Conservation (phyloP, 306 rosid species). For the Abrus precatorius region DNA sequence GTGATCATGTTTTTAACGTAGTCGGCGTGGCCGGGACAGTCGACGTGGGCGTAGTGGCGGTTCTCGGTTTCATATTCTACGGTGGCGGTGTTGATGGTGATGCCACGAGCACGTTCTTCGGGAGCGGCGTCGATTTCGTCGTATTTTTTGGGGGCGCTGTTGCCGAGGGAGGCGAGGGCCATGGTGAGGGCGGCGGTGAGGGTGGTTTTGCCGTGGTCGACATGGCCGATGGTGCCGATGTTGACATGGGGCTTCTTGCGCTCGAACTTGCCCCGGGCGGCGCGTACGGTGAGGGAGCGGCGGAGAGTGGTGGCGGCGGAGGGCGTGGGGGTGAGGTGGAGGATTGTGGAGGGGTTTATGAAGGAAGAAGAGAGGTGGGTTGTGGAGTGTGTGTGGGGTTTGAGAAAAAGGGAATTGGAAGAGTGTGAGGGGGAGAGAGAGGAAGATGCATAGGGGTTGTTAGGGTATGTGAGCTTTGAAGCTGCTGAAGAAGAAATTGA, state of each 20-base stretch:
- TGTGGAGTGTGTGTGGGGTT: neutral
- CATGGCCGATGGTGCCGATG: constrained; percentile 92
- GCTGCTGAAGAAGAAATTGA: constrained; percentile 62
- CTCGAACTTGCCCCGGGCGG: constrained; percentile 91
- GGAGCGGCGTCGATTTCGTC: constrained; percentile 95
- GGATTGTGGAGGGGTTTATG: constrained; percentile 66
- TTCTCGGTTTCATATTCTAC: constrained; percentile 92
- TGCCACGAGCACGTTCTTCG: constrained; percentile 88
- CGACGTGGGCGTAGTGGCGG: constrained; percentile 88
- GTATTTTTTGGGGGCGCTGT: constrained; percentile 75
- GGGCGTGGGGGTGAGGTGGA: constrained; percentile 47
- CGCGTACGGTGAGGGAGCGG: constrained; percentile 67
- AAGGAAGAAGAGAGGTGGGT: constrained; percentile 74
- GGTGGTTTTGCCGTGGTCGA: constrained; percentile 93
- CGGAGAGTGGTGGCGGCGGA: constrained; percentile 42
- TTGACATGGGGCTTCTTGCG: constrained; percentile 90
- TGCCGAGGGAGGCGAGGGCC: constrained; percentile 78
- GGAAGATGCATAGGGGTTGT: constrained; percentile 44
- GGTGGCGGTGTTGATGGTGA: constrained; percentile 92
- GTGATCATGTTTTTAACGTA: constrained; percentile 87
- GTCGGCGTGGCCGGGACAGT: constrained; percentile 89
- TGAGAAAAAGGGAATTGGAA: constrained; percentile 2
- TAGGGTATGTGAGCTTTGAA: constrained; percentile 57
- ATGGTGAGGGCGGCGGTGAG: constrained; percentile 93
- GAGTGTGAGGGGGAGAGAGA: constrained; percentile 42